phyloP scores from a whole-genome alignment of 1,139 yeast genomes.

The Arxiozyma slooffiae region DNA sequence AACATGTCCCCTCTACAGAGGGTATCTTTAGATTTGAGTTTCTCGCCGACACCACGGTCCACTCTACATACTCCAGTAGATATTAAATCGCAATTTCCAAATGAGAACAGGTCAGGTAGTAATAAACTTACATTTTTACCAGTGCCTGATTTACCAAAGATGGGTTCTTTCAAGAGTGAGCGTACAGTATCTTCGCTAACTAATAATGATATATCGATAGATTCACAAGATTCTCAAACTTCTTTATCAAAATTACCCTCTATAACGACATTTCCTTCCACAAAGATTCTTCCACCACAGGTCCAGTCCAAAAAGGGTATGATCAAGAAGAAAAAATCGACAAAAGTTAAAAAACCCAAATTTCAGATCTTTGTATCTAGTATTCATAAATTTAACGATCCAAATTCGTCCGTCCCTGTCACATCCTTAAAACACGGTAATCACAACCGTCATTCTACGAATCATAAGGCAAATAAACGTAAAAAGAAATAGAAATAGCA shows the following conservation, averaged over 20 bases:
- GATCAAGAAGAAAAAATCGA: slow-evolving; percentile 15
- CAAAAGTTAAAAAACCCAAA: slow-evolving; percentile 24
- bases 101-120: slow-evolving; percentile 3
- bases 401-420: slow-evolving; percentile 10
- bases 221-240: background rate
- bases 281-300: slow-evolving; percentile 6
- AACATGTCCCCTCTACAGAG: slow-evolving; percentile 15
- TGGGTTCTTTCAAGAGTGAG: slow-evolving; percentile 30
- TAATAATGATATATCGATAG: background rate
- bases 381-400: slow-evolving; percentile 25
- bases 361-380: slow-evolving; percentile 30
- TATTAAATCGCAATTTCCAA: background rate
- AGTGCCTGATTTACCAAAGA: slow-evolving; percentile 30
- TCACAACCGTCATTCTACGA: slow-evolving; percentile 2
- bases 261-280: slow-evolving; percentile 4
- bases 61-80: slow-evolving; percentile 5
- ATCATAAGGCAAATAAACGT: slow-evolving; percentile 9
- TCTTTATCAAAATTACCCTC: slow-evolving; percentile 2
- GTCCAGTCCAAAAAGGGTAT: background rate
- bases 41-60: slow-evolving; percentile 29
- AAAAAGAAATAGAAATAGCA: background rate
- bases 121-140: slow-evolving; percentile 8
- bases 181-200: slow-evolving; percentile 5
- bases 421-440: background rate
- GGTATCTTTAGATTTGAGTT: slow-evolving; percentile 16